Evolutionary conservation across 2,329 filamentous ascomycete genomes (phyloP).

Genomic region (Botrytis byssoidea): DNA sequence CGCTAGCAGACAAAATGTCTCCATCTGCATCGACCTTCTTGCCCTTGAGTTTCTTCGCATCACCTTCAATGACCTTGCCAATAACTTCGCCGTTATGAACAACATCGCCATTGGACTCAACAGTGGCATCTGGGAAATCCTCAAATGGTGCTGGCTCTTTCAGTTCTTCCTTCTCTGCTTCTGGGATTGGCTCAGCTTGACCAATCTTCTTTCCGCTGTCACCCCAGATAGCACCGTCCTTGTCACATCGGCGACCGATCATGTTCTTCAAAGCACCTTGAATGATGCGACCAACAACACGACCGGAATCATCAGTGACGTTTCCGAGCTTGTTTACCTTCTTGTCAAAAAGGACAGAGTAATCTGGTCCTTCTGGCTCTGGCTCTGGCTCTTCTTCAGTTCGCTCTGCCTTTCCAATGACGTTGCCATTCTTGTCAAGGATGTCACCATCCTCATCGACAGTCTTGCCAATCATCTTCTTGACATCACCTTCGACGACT

Average conservation of each 20-base stretch:
- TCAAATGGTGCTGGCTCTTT: constrained; percentile 53
- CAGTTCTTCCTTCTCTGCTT: constrained; percentile 50
- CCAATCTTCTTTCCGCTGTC: constrained; percentile 68
- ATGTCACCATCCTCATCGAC: constrained; percentile 85
- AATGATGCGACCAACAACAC: constrained; percentile 59
- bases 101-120: constrained; percentile 54
- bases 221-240: constrained; percentile 68
- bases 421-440: constrained; percentile 69
- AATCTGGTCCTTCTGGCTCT: constrained; percentile 41
- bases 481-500: constrained; percentile 61
- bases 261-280: constrained; percentile 64
- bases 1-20: constrained; percentile 64
- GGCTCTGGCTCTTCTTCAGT: constrained; percentile 36
- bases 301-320: constrained; percentile 52
- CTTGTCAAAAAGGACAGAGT: constrained; percentile 51
- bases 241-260: constrained; percentile 62
- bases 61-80: constrained; percentile 63
- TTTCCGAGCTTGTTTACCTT: constrained; percentile 61
- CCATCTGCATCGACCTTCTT: constrained; percentile 67
- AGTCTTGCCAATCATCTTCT: constrained; percentile 61
- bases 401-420: constrained; percentile 42
- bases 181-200: constrained; percentile 62
- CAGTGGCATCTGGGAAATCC: constrained; percentile 54
- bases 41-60: constrained; percentile 61
- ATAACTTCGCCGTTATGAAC: constrained; percentile 52